Evolutionary conservation across 768 basidiomycete genomes (phyloP).

Genomic region (Nidularia pulvinata): DNA sequence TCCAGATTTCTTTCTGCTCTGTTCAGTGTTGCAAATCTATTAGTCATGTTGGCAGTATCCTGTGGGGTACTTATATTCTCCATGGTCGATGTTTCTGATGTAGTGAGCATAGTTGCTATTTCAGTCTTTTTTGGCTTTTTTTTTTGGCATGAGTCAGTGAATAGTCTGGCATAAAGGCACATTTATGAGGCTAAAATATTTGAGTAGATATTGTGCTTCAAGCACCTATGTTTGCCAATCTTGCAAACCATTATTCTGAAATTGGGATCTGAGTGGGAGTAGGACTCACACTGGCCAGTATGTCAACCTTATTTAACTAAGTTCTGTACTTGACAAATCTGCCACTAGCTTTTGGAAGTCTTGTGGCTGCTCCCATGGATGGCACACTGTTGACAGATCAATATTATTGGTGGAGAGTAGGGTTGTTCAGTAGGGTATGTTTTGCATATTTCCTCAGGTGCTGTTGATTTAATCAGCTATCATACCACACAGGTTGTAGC

Average conservation of each 20-base stretch:
- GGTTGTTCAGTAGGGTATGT: slow-evolving; percentile 1
- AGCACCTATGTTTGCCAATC: background rate
- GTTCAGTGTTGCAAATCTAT: slow-evolving; percentile 10
- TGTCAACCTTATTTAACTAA: background rate
- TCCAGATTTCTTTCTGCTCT: slow-evolving; percentile 8
- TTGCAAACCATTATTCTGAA: background rate
- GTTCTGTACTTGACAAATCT: background rate
- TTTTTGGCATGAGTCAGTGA: slow-evolving; percentile 13
- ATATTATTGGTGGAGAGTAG: slow-evolving; percentile 1
- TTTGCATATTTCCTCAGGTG: too few relatives aligned
- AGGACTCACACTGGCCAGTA: background rate
- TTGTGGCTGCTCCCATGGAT: background rate
- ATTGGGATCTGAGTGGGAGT: slow-evolving; percentile 1
- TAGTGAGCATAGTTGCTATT: slow-evolving; percentile 28
- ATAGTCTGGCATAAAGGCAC: background rate
- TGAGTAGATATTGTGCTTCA: background rate
- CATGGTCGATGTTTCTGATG: slow-evolving; percentile 26
- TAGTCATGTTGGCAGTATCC: slow-evolving; percentile 6
- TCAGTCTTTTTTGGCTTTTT: slow-evolving; percentile 40
- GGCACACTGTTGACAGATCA: background rate
- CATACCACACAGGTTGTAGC: too few relatives aligned
- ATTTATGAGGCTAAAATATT: background rate
- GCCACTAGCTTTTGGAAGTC: background rate
- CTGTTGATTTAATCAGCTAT: too few relatives aligned
- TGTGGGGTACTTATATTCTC: slow-evolving; percentile 24